A percentile compares a stretch with the other conserved stretches of the same genome.
Conservation (phyloP, 2,329 filamentous ascomycete genomes). For the Xylaria sp. region DNA sequence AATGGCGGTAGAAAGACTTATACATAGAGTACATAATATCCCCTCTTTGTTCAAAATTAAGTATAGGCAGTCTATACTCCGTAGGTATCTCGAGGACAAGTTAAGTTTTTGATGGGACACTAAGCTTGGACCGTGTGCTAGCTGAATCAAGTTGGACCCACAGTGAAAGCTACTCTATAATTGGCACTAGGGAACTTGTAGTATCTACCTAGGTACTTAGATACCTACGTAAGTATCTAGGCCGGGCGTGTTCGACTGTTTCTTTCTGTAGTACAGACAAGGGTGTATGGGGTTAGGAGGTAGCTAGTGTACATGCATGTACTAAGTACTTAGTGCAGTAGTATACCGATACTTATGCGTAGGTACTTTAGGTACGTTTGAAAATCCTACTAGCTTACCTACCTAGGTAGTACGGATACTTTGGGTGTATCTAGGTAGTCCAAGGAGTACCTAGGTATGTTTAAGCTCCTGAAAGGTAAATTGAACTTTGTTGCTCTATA, state of each 20-base stretch:
- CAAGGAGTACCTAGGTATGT: not conserved
- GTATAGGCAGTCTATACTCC: not conserved
- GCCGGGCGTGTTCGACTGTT: not conserved
- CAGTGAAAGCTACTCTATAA: constrained; percentile 13
- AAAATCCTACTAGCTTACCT: not conserved
- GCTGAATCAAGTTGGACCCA: constrained; percentile 8
- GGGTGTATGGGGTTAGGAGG: too few species aligned
- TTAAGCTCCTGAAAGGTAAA: not conserved
- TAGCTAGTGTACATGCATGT: not conserved
- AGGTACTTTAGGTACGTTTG: not conserved
- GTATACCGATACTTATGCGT: not conserved
- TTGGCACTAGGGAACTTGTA: constrained; percentile 19
- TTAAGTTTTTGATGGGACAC: not conserved
- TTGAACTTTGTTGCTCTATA: not conserved
- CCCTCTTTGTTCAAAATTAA: not conserved
- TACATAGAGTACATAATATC: not conserved
- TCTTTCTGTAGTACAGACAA: not conserved
- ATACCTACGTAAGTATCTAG: not conserved
- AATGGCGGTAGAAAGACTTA: not conserved
- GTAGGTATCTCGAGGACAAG: not conserved
- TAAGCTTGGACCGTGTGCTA: constrained; percentile 1
- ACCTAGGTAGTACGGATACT: too few species aligned
- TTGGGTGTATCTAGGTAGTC: not conserved
- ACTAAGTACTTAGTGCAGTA: too few species aligned
- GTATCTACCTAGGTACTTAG: not conserved